Percentiles rank a stretch among this genome's conserved stretches.
Evolutionary conservation across 1,139 yeast genomes (phyloP).

Genomic region (Kurtzmaniella quercitrusa): DNA sequence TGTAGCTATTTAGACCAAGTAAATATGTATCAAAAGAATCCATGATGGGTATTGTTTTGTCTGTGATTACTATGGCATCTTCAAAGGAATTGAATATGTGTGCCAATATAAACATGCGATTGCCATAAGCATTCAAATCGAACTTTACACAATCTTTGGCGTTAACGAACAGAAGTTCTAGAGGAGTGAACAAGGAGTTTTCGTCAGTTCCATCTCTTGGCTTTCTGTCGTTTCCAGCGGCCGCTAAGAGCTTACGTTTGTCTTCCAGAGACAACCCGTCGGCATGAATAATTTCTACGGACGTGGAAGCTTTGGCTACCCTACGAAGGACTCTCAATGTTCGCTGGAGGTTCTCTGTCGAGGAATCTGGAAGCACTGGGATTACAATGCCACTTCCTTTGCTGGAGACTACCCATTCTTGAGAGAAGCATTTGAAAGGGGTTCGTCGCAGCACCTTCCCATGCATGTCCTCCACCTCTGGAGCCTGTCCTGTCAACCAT

Average conservation of each 20-base stretch:
- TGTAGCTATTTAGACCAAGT: slow-evolving; percentile 17
- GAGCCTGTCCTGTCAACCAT: slow-evolving; percentile 13
- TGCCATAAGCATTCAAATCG: slow-evolving; percentile 11
- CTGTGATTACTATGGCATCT: slow-evolving; percentile 23
- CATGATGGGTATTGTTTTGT: slow-evolving; percentile 24
- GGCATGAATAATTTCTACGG: slow-evolving; percentile 24
- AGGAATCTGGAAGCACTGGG: slow-evolving; percentile 19
- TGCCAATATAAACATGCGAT: slow-evolving; percentile 19
- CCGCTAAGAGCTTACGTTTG: slow-evolving; percentile 14
- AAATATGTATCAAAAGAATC: slow-evolving; percentile 13
- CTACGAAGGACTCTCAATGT: slow-evolving; percentile 25
- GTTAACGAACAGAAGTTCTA: slow-evolving; percentile 26
- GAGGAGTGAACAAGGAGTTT: slow-evolving; percentile 11
- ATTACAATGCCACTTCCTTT: slow-evolving; percentile 34
- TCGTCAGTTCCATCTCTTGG: not conserved
- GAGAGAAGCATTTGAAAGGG: slow-evolving; percentile 12
- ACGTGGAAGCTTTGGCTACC: slow-evolving; percentile 21
- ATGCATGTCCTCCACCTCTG: slow-evolving; percentile 17
- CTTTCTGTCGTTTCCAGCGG: slow-evolving; percentile 17
- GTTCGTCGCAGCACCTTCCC: slow-evolving; percentile 1
- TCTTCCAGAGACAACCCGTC: slow-evolving; percentile 15
- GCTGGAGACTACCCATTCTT: slow-evolving; percentile 12
- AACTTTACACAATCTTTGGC: slow-evolving; percentile 10
- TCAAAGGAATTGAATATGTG: slow-evolving; percentile 30
- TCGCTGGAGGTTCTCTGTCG: slow-evolving; percentile 16